Conservation (phyloP, 164 flowering plant species). For the Malania oleifera region DNA sequence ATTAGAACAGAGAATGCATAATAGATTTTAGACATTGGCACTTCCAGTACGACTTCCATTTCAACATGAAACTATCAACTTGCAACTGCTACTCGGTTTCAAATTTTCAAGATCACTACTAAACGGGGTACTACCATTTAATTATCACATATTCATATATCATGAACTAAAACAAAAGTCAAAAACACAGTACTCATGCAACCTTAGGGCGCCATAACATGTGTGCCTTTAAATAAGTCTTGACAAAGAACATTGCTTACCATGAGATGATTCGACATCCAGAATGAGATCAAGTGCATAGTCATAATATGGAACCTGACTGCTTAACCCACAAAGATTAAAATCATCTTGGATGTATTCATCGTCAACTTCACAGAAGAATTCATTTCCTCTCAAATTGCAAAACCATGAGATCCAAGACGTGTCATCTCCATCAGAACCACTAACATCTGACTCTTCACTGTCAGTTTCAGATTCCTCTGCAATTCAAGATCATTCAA, state of each 20-base stretch:
- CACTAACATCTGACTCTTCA: constrained; percentile 87
- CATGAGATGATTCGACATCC: constrained; percentile 89
- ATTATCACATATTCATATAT: background rate
- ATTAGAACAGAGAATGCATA: too few species aligned
- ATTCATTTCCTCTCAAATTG: constrained; percentile 87
- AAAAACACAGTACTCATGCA: background rate
- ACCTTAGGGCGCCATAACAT: too few species aligned
- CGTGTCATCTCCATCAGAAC: constrained; percentile 88
- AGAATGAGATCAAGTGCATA: constrained; percentile 88
- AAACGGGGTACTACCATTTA: background rate
- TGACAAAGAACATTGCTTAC: constrained; percentile 30
- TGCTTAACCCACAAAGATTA: constrained; percentile 81
- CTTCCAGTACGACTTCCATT: too few species aligned
- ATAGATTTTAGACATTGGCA: too few species aligned
- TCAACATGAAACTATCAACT: too few species aligned
- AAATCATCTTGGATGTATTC: constrained; percentile 93
- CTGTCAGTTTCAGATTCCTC: constrained; percentile 86
- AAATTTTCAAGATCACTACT: background rate
- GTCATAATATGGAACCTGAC: constrained; percentile 84
- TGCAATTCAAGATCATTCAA: constrained; percentile 20
- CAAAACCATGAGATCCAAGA: constrained; percentile 98
- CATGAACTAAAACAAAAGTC: background rate
- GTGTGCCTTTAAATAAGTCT: too few species aligned
- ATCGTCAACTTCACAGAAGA: constrained; percentile 95
- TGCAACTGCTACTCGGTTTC: too few species aligned